These are phyloP conservation scores for Lactifluus hygrophoroides DNA, from an alignment of 768 basidiomycete genomes.

Conservation along the genomic window DNA sequence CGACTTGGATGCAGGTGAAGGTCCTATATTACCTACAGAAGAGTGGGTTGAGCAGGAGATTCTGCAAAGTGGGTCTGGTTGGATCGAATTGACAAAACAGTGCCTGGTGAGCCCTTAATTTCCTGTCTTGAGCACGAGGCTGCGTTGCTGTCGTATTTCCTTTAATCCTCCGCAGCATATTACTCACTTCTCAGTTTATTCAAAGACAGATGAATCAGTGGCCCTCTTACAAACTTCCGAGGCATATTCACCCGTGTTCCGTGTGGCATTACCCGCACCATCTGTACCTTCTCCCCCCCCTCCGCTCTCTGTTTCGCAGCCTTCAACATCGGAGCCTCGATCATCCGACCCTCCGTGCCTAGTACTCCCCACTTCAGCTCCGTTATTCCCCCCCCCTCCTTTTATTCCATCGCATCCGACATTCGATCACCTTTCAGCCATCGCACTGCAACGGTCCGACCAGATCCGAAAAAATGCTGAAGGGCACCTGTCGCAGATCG, in stretches of 20 bases:
- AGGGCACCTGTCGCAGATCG: conserved; percentile 43
- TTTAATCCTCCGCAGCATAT: background rate
- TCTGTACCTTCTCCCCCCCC: conserved; percentile 2
- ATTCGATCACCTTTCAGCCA: conserved; percentile 53
- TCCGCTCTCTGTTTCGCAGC: conserved; percentile 7
- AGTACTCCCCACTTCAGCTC: conserved; percentile 45
- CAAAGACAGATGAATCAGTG: conserved; percentile 25
- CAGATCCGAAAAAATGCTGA: conserved; percentile 49
- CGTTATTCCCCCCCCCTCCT: conserved; percentile 66
- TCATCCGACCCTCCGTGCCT: conserved; percentile 19
- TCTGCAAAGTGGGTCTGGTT: conserved; percentile 58
- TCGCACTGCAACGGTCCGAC: conserved; percentile 49
- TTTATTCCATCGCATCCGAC: conserved; percentile 69
- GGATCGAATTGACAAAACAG: conserved; percentile 61
- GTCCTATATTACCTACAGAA: conserved; percentile 58
- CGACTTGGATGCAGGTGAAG: conserved; percentile 52
- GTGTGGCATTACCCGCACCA: conserved; percentile 24
- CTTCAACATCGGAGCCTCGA: conserved; percentile 2
- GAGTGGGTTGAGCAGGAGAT: conserved; percentile 72
- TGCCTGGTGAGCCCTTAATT: conserved; percentile 50
- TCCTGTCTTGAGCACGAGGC: background rate
- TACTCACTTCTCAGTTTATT: conserved; percentile 9
- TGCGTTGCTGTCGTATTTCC: conserved; percentile 1
- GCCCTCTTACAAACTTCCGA: conserved; percentile 23
- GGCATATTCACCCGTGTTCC: conserved; percentile 31